Evolutionary conservation across 257 asterid genomes (phyloP), one percentile per base, ranked within the genome.

Genomic region (Plantago ovata): DNA sequence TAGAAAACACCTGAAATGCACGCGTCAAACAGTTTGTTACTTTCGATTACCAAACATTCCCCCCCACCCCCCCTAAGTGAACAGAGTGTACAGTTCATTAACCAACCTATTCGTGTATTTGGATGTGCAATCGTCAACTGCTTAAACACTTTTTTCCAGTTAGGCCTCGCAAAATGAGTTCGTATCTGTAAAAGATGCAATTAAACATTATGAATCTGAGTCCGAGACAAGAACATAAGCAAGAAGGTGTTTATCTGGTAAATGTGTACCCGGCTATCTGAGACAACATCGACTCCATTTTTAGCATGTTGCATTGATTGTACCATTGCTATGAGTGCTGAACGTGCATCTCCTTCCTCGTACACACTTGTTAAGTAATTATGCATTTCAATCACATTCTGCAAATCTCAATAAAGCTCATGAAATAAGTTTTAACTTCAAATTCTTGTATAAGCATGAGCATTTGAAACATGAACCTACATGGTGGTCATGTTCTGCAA

Each of bases 101-200:
- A 50, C 56, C n/a, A 20, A 92, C 95, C 97, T 51, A 92, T 82
- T 50, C 91, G 70, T 14, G 86, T 61, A 44, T 78, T 72, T 28
- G 85, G 91, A 73, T 92, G 95, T 7, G 75, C 53, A 36, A 15
- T 22, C 19, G 89, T 73, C 72, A 92, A 67, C 53, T 64, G 72
- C 11, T 83, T 44, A 74, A 92, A 92, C 28, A 88, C 86, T 46
- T 79, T 86, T 66, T 77, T 85, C 97, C 98, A 88, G 49, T 92
- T 88, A n/a, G 98, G 97, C 53, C 98, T 73, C 28, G 98, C 89
- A 55, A 92, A 92, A 74, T 92, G 98, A 10, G 98, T 88, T 68
- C 84, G 62, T 62, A 82, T 92, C 97, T 85, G 82, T 75, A 24
- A 32, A 20, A 56, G 10, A 9, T 7, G 21, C 19, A 20, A 52